A percentile compares a stretch with the other conserved stretches of the same genome.
Evolutionary conservation across 2,329 filamentous ascomycete genomes (phyloP).

Genomic region (Cladophialophora exuberans): DNA sequence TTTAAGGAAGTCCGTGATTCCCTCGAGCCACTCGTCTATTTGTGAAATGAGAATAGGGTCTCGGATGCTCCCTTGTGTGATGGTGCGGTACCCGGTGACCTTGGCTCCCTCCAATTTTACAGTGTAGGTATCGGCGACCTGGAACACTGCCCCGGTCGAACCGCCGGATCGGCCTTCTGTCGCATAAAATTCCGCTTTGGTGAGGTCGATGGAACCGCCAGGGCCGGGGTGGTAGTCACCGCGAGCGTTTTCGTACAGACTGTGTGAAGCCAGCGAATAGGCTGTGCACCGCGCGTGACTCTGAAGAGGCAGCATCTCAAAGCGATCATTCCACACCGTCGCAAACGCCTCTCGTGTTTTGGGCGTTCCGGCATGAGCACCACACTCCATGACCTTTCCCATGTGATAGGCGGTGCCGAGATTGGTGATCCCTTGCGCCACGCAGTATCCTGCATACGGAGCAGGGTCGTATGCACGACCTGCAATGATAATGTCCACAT

Average conservation of each 20-base stretch:
- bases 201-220: constrained; percentile 49
- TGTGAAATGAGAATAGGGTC: constrained; percentile 53
- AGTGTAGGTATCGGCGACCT: too few species aligned
- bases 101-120: constrained; percentile 55
- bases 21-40: constrained; percentile 41
- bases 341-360: constrained; percentile 49
- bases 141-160: too few species aligned
- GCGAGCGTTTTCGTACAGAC: constrained; percentile 57
- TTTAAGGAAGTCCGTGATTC: constrained; percentile 34
- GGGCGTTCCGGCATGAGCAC: constrained; percentile 53
- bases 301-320: constrained; percentile 51
- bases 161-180: too few species aligned
- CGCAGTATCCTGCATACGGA: too few species aligned
- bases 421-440: too few species aligned
- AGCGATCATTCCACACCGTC: constrained; percentile 48
- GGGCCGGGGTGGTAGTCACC: constrained; percentile 55
- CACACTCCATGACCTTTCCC: constrained; percentile 59
- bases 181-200: too few species aligned
- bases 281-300: constrained; percentile 48
- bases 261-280: constrained; percentile 54
- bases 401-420: constrained; percentile 51
- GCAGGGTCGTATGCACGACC: too few species aligned
- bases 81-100: constrained; percentile 48
- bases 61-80: constrained; percentile 51
- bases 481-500: too few species aligned